Base-by-base conservation (phyloP, 805 yeast genomes). In the Wickerhamomyces bovis region DNA sequence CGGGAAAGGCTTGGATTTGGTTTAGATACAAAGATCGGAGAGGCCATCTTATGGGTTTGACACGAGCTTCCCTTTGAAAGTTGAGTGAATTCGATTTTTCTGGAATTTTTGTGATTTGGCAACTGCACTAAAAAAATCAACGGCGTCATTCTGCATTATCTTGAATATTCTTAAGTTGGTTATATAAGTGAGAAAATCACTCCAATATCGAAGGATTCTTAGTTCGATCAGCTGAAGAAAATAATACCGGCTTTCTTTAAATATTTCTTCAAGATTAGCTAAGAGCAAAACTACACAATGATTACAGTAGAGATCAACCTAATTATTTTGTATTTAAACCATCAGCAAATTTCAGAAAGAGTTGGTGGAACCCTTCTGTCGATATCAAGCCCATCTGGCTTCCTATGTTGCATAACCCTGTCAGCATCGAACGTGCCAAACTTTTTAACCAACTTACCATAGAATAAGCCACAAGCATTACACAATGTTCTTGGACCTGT, bases 381-480 rank as follows among this genome's bases (percentile, higher is more conserved):
- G 18, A 47, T 47, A 5, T 19, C 11, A 3, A 16, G 5, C 7
- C 26, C 43, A 35, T 42, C 9, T 26, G 39, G 8, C 31, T 26
- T 44, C 19, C 48, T 39, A n/a, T 39, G 35, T 2, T 15, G 18
- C 26, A 48, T 28, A 2, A 48, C 22, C 15, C 25, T 20, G 30
- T 45, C 21, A 6, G 51, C 44, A 6, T 20, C 26, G 6, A 33
- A 15, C 13, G 23, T 12, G 22, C 36, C 46, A 22, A 57, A 44
- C 43, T 46, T 48, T 36, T 45, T 50, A 13, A 44, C 12, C 38
- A 52, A 38, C 39, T 54, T 52, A 22, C 51, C 45, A 21, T 43
- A 54, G 39, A 40, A 49, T 23, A 54, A 43, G 4, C 56, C 57
- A 43, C 57, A 52, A 1, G 57, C 55, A 35, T 52, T 54, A 41